Base-by-base conservation (phyloP, 2,329 filamentous ascomycete species). In the Clathrospora elynae region DNA sequence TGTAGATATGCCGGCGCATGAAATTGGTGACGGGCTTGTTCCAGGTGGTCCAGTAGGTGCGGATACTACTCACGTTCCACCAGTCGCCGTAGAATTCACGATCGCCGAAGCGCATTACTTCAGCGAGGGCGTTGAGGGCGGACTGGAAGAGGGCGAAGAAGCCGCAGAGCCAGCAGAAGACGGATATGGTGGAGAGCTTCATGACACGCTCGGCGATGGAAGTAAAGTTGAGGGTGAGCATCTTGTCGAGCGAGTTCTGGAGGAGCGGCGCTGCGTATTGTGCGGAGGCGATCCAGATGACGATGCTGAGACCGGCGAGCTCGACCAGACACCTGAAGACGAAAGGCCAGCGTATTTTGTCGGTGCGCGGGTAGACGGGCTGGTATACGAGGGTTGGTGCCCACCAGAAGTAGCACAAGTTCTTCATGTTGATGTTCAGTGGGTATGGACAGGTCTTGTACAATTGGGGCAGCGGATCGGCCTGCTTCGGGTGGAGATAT, bases 71-170 rank as follows among this genome's bases (percentile, higher is more conserved):
- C 2, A 69, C 67, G 66, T 99, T 99, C 93, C 93, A 99, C 93
- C 93, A 99, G 64, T 96, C 90, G 24, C 88, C 86, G 70, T 99
- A 99, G 70, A 99, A 99, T 37, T 91, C 87, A 19, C 93, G 83
- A 68, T 99, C 93, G 12, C 87, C 93, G 62, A 99, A 99, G 29
- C 82, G 80, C 76, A 90, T 87, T 9, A 97, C 75, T 70, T 99
- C 93, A 3, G 92, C 92, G 13, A 97, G 76, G 0, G 90, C 90
- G 63, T 99, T 99, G 35, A 99, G 76, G 49, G 88, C 85, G 1
- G 88, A 92, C 66, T 99, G 93, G 74, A 99, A 99, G 10, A 97
- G 74, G 2, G 92, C 93, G 62, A 96, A 97, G 78, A 99, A 99
- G 5, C 93, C 92, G 1, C 91, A 91, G 1, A 99, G 85, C 93